phyloP scores from a whole-genome alignment of 192 early-diverging fungal species.

The Entomortierella parvispora region DNA sequence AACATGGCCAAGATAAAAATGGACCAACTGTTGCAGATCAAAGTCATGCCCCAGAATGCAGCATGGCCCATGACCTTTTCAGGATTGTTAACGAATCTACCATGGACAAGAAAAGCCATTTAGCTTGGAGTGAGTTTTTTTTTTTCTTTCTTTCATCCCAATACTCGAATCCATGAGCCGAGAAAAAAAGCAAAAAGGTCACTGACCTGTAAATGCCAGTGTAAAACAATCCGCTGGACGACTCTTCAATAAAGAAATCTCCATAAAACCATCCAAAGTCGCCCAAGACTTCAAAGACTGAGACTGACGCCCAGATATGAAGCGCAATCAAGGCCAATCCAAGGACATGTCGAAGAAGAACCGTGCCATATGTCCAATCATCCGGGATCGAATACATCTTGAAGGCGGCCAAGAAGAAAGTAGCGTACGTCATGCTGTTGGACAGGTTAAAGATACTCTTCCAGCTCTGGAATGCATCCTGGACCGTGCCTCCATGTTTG shows the following conservation, averaged over 20 bases:
- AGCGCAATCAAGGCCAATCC: slow-evolving; percentile 84
- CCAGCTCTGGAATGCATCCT: slow-evolving; percentile 95
- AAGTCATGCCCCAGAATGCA: slow-evolving; percentile 92
- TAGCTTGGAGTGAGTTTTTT: background rate
- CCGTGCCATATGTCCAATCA: slow-evolving; percentile 71
- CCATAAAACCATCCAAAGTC: slow-evolving; percentile 99
- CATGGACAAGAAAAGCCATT: background rate
- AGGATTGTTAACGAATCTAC: slow-evolving; percentile 89
- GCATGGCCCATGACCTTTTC: slow-evolving; percentile 92
- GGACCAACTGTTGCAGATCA: slow-evolving; percentile 82
- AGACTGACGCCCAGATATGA: slow-evolving; percentile 92
- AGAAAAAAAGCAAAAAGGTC: background rate
- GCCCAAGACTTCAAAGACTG: slow-evolving; percentile 92
- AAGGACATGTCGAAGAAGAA: slow-evolving; percentile 85
- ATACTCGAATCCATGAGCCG: background rate
- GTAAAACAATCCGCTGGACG: slow-evolving; percentile 78
- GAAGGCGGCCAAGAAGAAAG: slow-evolving; percentile 83
- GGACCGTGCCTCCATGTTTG: slow-evolving; percentile 85
- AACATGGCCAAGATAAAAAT: slow-evolving; percentile 87
- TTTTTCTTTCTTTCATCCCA: background rate
- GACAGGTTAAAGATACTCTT: slow-evolving; percentile 96
- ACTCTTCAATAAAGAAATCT: slow-evolving; percentile 92
- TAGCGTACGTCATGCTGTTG: slow-evolving; percentile 90
- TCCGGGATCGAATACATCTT: slow-evolving; percentile 81
- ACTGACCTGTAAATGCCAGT: slow-evolving; percentile 79